Percentiles rank a stretch among this genome's conserved stretches.
Evolutionary conservation across 768 basidiomycete species (phyloP).

Genomic region (Coprinopsis cinerea): DNA sequence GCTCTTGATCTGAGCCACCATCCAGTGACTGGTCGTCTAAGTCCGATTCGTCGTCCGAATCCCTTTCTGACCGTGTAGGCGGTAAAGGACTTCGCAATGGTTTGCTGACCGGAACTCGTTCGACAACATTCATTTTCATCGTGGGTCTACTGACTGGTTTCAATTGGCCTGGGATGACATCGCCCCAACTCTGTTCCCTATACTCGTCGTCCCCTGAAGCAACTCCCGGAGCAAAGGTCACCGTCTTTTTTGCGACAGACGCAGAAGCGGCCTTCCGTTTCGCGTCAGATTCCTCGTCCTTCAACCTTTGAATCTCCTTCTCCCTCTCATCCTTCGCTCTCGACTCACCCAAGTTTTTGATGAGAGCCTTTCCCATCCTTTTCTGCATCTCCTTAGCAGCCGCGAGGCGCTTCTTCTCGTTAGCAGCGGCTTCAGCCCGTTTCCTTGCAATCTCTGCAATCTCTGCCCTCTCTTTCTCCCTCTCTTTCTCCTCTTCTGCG

Average conservation of each 20-base stretch:
- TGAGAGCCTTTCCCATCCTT: conserved; percentile 70
- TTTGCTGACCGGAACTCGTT: conserved; percentile 40
- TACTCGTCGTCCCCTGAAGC: conserved; percentile 6
- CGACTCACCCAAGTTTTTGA: conserved; percentile 39
- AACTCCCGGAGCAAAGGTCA: conserved; percentile 53
- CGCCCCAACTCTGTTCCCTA: conserved; percentile 40
- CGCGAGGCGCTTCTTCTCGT: conserved; percentile 33
- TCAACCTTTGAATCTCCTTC: conserved; percentile 25
- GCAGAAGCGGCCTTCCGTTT: conserved; percentile 18
- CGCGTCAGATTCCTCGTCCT: conserved; percentile 22
- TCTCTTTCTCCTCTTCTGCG: conserved; percentile 34
- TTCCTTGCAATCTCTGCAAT: conserved; percentile 44
- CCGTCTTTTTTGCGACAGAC: conserved; percentile 48
- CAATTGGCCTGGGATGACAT: conserved; percentile 47
- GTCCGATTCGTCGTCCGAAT: conserved; percentile 70
- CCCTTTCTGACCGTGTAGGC: conserved; percentile 23
- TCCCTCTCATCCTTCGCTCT: conserved; percentile 33
- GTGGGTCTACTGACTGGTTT: conserved; percentile 34
- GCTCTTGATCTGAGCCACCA: conserved; percentile 22
- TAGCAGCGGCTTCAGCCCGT: conserved; percentile 41
- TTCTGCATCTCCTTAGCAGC: conserved; percentile 55
- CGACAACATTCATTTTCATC: conserved; percentile 67
- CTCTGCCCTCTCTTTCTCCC: conserved; percentile 33
- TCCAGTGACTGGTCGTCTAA: conserved; percentile 21
- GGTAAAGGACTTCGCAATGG: conserved; percentile 9